These are phyloP conservation scores for Acacia acuminata DNA, from an alignment of 306 rosid species.

Conservation along the genomic window DNA sequence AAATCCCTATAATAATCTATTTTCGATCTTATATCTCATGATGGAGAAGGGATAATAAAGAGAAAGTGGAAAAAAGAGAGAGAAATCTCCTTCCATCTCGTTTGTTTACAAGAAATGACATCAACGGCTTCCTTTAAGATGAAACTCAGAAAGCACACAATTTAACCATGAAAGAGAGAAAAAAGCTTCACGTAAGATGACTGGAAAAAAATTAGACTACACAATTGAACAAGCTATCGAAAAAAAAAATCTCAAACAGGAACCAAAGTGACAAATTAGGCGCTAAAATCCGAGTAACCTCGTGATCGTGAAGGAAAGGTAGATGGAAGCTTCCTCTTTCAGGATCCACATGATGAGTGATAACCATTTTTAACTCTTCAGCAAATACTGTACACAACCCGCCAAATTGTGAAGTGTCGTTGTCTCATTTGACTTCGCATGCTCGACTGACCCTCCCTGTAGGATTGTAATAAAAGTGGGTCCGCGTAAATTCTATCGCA, in stretches of 20 bases:
- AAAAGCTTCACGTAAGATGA: no score
- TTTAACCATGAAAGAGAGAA: background rate
- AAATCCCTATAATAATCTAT: no score
- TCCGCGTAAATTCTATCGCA: background rate
- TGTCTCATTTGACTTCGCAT: background rate
- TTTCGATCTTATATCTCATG: no score
- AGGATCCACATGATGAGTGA: background rate
- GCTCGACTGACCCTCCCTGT: background rate
- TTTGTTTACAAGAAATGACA: background rate
- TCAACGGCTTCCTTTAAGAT: background rate
- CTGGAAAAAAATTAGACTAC: background rate
- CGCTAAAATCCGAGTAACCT: background rate
- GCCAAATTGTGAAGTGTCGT: background rate
- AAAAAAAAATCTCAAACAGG: background rate
- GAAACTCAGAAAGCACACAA: background rate
- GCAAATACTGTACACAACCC: background rate
- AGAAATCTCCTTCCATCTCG: background rate
- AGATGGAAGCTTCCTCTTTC: slow-evolving; percentile 6
- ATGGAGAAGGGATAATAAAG: no score
- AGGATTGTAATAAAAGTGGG: background rate
- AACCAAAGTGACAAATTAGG: background rate
- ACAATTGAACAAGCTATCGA: background rate
- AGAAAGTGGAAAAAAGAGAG: no score
- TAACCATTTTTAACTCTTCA: background rate
- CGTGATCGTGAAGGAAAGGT: background rate